phyloP scores from a whole-genome alignment of 345 rosid genomes.

The Lumnitzera racemosa region DNA sequence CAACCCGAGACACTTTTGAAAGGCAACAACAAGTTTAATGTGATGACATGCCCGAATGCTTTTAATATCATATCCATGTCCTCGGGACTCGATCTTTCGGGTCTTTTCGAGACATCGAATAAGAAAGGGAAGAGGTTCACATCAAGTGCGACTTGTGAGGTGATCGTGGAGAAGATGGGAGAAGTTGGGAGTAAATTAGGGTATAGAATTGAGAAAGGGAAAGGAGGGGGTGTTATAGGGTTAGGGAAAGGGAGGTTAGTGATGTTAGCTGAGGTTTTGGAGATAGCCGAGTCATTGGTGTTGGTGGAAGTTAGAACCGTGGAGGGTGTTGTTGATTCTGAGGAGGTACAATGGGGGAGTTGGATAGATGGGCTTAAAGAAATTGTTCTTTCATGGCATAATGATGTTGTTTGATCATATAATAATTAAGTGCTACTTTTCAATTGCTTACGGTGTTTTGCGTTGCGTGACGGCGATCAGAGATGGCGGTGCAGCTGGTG shows the following conservation, averaged over 20 bases:
- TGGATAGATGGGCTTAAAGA: constrained; percentile 54
- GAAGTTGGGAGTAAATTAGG: constrained; percentile 64
- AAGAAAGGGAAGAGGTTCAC: constrained; percentile 55
- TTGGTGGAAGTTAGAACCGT: constrained; percentile 53
- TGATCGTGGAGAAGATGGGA: constrained; percentile 48
- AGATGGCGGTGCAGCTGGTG: no score
- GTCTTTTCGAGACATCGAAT: constrained; percentile 39
- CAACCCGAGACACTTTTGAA: constrained; percentile 4
- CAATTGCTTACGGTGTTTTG: no score
- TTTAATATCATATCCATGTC: constrained; percentile 74
- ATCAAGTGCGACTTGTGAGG: constrained; percentile 37
- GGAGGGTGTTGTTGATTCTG: constrained; percentile 32
- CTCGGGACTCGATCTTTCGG: constrained; percentile 66
- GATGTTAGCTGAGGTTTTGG: constrained; percentile 43
- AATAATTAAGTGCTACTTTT: no score
- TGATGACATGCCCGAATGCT: constrained; percentile 34
- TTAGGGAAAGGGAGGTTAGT: constrained; percentile 48
- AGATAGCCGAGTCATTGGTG: constrained; percentile 36
- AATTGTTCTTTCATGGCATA: constrained; percentile 57
- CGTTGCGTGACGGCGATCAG: no score
- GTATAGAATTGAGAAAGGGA: constrained; percentile 52
- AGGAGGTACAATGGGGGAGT: constrained; percentile 59
- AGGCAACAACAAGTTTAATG: constrained; percentile 3
- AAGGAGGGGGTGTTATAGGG: constrained; percentile 36
- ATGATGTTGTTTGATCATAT: constrained; percentile 19